Percentiles rank a stretch among this genome's conserved stretches.
These are phyloP conservation scores for Xylariaceae sp. DNA, from an alignment of 2,329 filamentous ascomycete species.

Conservation along the genomic window DNA sequence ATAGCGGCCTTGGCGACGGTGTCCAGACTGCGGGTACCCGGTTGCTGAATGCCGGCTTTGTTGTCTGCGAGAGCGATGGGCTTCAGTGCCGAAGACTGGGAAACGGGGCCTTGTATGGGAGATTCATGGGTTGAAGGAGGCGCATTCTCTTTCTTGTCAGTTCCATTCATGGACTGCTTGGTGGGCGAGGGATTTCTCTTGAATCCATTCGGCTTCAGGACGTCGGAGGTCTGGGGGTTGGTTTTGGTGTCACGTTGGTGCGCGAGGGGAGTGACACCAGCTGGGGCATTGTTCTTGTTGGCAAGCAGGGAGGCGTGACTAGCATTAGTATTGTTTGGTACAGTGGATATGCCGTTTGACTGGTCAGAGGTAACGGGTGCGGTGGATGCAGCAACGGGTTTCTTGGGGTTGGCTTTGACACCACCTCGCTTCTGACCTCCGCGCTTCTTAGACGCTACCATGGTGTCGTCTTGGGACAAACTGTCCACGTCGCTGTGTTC, in stretches of 20 bases:
- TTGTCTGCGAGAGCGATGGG: conserved; percentile 16
- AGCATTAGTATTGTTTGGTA: conserved; percentile 3
- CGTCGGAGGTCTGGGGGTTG: conserved; percentile 13
- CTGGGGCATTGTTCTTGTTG: conserved; percentile 3
- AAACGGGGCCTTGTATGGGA: background rate
- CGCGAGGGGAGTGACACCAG: conserved; percentile 12
- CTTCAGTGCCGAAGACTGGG: conserved; percentile 11
- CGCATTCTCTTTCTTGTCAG: conserved; percentile 17
- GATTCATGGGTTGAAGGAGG: conserved; percentile 7
- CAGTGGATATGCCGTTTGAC: conserved; percentile 12
- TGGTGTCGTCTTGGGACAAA: conserved; percentile 3
- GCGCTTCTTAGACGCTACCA: conserved; percentile 25
- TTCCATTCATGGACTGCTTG: conserved; percentile 5
- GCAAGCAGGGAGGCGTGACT: conserved; percentile 6
- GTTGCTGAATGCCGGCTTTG: conserved; percentile 18
- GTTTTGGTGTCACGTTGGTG: conserved; percentile 20
- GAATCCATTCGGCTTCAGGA: conserved; percentile 10
- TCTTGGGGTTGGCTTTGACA: conserved; percentile 12
- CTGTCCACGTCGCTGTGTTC: background rate
- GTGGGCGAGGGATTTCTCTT: conserved; percentile 6
- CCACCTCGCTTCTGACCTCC: conserved; percentile 24
- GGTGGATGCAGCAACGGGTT: conserved; percentile 8
- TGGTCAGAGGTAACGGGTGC: conserved; percentile 11
- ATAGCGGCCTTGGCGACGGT: conserved; percentile 10
- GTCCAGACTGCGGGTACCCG: conserved; percentile 27